Base-by-base conservation (phyloP, 2,329 filamentous ascomycete genomes). In the Pseudocercospora cruenta region DNA sequence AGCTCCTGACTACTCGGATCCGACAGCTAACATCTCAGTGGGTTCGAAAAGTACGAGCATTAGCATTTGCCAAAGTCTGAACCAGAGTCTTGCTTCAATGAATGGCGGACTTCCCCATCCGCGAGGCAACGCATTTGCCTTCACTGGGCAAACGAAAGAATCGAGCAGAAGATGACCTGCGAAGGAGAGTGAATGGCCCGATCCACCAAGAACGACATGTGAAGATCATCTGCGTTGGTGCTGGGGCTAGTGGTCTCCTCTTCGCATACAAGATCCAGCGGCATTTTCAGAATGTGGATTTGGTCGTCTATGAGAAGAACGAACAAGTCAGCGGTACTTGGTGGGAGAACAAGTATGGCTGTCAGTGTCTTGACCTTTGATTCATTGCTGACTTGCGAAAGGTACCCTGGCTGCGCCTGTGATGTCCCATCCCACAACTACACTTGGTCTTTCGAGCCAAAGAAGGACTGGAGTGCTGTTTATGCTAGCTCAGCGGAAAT, bases 261-360 rank as follows among this genome's bases (percentile, higher is more conserved):
- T 74, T 84, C 70, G 82, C 82, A 16, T 84, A 84, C 77, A 85
- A 85, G 72, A 73, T 84, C 7, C 79, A 80, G 65, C 77, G 76
- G 31, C 78, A 80, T 36, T 82, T 85, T 62, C 70, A 71, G 10
- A 81, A 83, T 66, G 82, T 79, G 72, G 76, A 70, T 10, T 49
- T 78, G 59, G 74, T 72, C 7, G 72, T 84, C 1, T 85, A 82
- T 65, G 83, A 85, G 70, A 85, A 84, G 74, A 84, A 84, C 49
- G 12, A 59, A 26, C 54, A 60, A 26, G 61, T 63, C 12, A n/a
- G 53, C 1, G 67, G 68, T 1, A 70, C 68, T 5, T 60, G 58
- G 36, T 45, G 58, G 24, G 19, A 39, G 21, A 21, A 31, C 8
- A 33, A 22, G 24, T 19, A 51, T 36, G 24, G 5, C 24, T 14